Conservation (phyloP, 1,139 yeast species). For the Yamadazyma diddensiae region DNA sequence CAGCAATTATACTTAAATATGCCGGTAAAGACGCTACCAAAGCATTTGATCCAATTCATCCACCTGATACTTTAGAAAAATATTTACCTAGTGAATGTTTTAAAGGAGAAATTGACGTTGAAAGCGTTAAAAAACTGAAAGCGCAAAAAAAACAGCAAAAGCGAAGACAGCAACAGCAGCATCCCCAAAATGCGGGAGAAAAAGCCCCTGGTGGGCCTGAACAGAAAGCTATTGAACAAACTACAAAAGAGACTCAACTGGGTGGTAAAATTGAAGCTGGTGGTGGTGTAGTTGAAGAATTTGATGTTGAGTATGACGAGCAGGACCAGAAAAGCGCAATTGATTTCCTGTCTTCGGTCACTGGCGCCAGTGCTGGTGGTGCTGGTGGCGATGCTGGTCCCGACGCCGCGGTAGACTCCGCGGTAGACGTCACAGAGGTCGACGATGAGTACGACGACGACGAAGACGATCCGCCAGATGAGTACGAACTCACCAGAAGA, state of each 20-base stretch:
- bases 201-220: not conserved
- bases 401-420: not conserved
- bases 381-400: not conserved
- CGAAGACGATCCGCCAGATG: slow-evolving; percentile 32
- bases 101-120: slow-evolving; percentile 29
- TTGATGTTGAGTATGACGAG: slow-evolving; percentile 47
- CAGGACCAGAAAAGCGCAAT: slow-evolving; percentile 35
- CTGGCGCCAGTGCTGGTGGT: not conserved
- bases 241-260: not conserved
- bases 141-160: slow-evolving; percentile 1
- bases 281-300: slow-evolving; percentile 33
- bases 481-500: slow-evolving; percentile 29
- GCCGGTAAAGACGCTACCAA: slow-evolving; percentile 63
- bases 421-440: slow-evolving; percentile 5
- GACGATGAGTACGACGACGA: slow-evolving; percentile 27
- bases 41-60: slow-evolving; percentile 75
- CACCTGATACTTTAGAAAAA: slow-evolving; percentile 65
- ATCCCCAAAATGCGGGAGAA: not conserved
- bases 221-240: not conserved
- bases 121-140: slow-evolving; percentile 1
- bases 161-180: slow-evolving; percentile 1
- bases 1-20: slow-evolving; percentile 48
- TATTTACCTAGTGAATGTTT: slow-evolving; percentile 33
- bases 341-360: slow-evolving; percentile 12
- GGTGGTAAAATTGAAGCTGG: too few species aligned